Evolutionary conservation across 140 eudicot genomes (phyloP).

Genomic region (Flaveria floridana): DNA sequence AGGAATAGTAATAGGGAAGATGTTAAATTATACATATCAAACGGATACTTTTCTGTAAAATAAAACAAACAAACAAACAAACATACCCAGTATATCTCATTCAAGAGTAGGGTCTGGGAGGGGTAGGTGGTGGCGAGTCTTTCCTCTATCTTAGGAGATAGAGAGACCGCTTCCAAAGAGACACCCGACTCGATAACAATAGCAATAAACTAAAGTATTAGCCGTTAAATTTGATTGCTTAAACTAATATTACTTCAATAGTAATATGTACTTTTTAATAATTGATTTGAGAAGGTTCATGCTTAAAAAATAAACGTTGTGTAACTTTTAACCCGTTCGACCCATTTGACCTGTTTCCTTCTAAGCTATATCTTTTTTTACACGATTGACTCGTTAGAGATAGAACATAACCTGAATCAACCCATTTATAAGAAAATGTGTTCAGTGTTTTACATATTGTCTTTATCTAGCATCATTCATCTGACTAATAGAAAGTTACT

Average conservation of each 20-base stretch:
- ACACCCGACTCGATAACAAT: too few relatives aligned
- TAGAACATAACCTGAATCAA: not conserved
- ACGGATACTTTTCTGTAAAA: not conserved
- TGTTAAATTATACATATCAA: constrained; percentile 6
- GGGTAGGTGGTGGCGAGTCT: too few relatives aligned
- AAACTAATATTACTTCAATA: not conserved
- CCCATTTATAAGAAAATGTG: not conserved
- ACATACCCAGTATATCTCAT: too few relatives aligned
- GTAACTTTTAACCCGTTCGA: not conserved
- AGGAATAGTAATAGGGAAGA: not conserved
- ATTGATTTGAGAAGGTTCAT: not conserved
- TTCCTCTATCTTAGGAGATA: too few relatives aligned
- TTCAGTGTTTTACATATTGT: not conserved
- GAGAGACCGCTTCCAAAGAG: too few relatives aligned
- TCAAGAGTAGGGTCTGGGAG: too few relatives aligned
- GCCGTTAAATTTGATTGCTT: not conserved
- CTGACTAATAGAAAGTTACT: constrained; percentile 3
- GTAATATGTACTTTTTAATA: not conserved
- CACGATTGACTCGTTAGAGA: not conserved
- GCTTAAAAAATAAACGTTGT: not conserved
- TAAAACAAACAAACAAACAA: too few relatives aligned
- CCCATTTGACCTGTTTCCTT: not conserved
- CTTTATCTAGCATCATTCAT: constrained; percentile 5
- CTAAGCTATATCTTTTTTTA: not conserved
- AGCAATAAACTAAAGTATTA: too few relatives aligned